Evolutionary conservation across 2,329 filamentous ascomycete species (phyloP), one percentile per base, ranked within the genome.

Genomic region (Chaetomium strumarium): DNA sequence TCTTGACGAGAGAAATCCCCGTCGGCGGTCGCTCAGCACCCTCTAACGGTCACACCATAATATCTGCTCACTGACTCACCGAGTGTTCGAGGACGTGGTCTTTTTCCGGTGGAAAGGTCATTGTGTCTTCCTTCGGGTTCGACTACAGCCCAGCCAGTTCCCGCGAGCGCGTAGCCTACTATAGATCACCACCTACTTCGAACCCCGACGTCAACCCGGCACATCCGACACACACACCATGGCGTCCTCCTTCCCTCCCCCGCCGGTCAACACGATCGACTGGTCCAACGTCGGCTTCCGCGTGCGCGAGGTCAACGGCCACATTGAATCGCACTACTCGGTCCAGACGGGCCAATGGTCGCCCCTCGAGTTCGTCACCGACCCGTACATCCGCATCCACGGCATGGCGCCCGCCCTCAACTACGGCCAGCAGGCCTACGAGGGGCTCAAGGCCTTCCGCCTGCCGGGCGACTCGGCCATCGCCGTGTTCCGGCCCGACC

Each of bases 401-500:
- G 93, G 92, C 70, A 93, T 99, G 88, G 85, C 91, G 0, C 91
- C 93, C 0, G 92, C 84, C 40, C 81, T 97, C 60, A 99, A 99
- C 78, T 99, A 99, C 70, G 90, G 92, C 53, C 90, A 96, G 68
- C 93, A 97, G 74, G 92, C 90, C 64, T 99, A 95, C 76, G 93
- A 99, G 70, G 93, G 93, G n/a, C 83, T 97, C 68, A 97, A 97
- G 72, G 91, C 92, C 51, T 96, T 96, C 79, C 90, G 92, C 58
- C 76, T 78, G 2, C 87, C 90, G 16, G 75, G 79, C 53, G 81
- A 86, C 68, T 67, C 76, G 55, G 71, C 73, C 55, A 91, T 97
- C 72, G 82, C 84, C 67, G 81, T 97, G 68, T 97, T 97, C 81
- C 86, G 92, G 5, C 88, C 92, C 0, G 79, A 85, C 64, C 83